These are phyloP conservation scores for Auxenochlorella pyrenoidosa DNA, from an alignment of 139 green algal species.

Conservation along the genomic window DNA sequence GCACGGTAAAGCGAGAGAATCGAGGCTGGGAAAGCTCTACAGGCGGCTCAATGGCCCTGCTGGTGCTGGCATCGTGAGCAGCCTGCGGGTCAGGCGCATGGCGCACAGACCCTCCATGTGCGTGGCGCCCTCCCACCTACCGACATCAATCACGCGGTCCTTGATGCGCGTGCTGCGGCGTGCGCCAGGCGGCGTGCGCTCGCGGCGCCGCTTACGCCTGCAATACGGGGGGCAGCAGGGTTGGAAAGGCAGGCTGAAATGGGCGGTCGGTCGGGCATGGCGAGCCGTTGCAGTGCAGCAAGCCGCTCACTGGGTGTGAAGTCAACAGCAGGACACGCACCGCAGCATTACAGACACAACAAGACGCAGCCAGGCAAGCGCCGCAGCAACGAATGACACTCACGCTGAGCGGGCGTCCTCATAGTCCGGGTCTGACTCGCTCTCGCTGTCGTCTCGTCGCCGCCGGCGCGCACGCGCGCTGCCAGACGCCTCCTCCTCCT, in stretches of 20 bases:
- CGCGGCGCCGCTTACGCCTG: conserved; percentile 20
- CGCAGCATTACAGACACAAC: not conserved
- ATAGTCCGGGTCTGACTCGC: conserved; percentile 22
- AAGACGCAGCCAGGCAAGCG: not conserved
- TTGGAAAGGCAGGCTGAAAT: not conserved
- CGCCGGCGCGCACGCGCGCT: not conserved
- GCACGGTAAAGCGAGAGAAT: not conserved
- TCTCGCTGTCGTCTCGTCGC: not conserved
- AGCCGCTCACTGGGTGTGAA: no score
- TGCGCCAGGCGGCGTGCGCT: not conserved
- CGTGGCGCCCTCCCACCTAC: not conserved
- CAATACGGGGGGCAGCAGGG: not conserved
- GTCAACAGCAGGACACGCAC: not conserved
- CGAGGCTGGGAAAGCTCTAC: no score
- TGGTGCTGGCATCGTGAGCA: not conserved
- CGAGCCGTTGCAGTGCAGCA: not conserved
- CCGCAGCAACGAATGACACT: not conserved
- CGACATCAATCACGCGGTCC: conserved; percentile 9
- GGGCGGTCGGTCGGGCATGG: not conserved
- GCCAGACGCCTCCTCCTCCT: not conserved
- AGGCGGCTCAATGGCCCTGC: no score
- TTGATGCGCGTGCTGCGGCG: conserved; percentile 31
- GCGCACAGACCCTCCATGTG: not conserved
- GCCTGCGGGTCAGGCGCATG: no score
- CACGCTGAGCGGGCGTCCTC: not conserved